Percentiles rank a stretch among this genome's conserved stretches.
Evolutionary conservation across 768 basidiomycete genomes (phyloP).

Genomic region (Neoboletus magnificus): DNA sequence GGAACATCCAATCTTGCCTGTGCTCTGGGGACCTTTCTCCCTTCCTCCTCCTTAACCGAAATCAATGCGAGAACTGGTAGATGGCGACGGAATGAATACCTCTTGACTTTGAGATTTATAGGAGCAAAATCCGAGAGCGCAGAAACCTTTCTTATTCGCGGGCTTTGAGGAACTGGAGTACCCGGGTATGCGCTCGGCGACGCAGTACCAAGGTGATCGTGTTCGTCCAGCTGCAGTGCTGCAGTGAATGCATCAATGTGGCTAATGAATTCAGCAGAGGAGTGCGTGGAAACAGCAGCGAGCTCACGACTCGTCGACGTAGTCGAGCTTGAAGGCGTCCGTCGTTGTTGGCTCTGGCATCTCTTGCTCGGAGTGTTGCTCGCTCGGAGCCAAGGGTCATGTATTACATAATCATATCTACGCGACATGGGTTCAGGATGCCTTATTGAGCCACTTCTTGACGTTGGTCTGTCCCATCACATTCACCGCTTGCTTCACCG

Average conservation of each 20-base stretch:
- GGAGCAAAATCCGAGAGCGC: constrained; percentile 89
- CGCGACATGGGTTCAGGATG: constrained; percentile 14
- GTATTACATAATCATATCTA: constrained; percentile 25
- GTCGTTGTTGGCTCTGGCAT: constrained; percentile 15
- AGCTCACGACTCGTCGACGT: constrained; percentile 69
- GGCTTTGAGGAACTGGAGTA: constrained; percentile 28
- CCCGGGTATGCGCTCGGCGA: constrained; percentile 25
- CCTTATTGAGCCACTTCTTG: constrained; percentile 75
- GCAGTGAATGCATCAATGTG: constrained; percentile 76
- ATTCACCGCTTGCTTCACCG: constrained; percentile 66
- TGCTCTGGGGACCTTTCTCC: constrained; percentile 35
- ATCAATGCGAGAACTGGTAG: neutral
- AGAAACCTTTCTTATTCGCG: constrained; percentile 73
- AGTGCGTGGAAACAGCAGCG: neutral
- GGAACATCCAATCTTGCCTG: constrained; percentile 69
- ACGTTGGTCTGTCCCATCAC: constrained; percentile 64
- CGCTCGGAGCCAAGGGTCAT: neutral
- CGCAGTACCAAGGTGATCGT: constrained; percentile 17
- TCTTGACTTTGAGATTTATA: constrained; percentile 78
- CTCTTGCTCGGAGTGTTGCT: neutral
- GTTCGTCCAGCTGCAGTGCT: constrained; percentile 65
- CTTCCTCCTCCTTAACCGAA: constrained; percentile 35
- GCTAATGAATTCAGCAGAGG: constrained; percentile 30
- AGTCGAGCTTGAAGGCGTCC: constrained; percentile 47
- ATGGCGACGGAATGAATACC: constrained; percentile 37